phyloP scores from a whole-genome alignment of 805 yeast species.

The Ogataea ramenticola region DNA sequence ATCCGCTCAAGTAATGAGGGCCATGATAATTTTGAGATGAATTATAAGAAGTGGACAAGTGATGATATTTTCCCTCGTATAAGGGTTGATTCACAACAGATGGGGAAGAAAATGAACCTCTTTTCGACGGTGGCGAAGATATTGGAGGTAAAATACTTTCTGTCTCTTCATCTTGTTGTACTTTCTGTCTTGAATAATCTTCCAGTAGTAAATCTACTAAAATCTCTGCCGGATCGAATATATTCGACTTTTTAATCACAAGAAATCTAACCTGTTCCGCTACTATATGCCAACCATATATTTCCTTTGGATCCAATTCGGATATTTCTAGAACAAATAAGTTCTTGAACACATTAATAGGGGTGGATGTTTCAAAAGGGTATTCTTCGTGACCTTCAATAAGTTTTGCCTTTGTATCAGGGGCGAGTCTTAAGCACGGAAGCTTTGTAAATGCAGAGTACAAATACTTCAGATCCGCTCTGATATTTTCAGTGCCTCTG shows the following conservation, averaged over 20 bases:
- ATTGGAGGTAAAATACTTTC: conserved; percentile 9
- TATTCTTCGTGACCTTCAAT: conserved; percentile 61
- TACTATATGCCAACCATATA: conserved; percentile 57
- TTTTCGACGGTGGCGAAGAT: conserved; percentile 15
- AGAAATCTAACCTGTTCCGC: conserved; percentile 49
- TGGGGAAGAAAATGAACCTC: conserved; percentile 15
- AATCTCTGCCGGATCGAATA: conserved; percentile 46
- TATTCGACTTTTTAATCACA: conserved; percentile 43
- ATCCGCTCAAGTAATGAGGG: conserved; percentile 19
- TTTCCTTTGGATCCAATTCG: conserved; percentile 56
- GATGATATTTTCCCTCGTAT: conserved; percentile 2
- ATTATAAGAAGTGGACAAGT: conserved; percentile 11
- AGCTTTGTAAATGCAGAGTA: conserved; percentile 58
- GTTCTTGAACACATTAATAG: conserved; percentile 54
- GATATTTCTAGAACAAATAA: conserved; percentile 52
- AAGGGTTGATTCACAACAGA: conserved; percentile 5
- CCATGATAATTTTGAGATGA: conserved; percentile 14
- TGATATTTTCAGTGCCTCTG: conserved; percentile 33
- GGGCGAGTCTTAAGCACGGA: conserved; percentile 55
- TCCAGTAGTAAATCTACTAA: conserved; percentile 46
- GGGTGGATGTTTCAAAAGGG: conserved; percentile 66
- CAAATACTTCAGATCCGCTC: conserved; percentile 42
- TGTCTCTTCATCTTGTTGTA: conserved; percentile 14
- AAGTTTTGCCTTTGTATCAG: conserved; percentile 49
- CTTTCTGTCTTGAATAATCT: conserved; percentile 30